A percentile compares a stretch with the other conserved stretches of the same genome.
Evolutionary conservation across 495 filamentous ascomycete genomes (phyloP).

Genomic region (Gamarada debralockiae): DNA sequence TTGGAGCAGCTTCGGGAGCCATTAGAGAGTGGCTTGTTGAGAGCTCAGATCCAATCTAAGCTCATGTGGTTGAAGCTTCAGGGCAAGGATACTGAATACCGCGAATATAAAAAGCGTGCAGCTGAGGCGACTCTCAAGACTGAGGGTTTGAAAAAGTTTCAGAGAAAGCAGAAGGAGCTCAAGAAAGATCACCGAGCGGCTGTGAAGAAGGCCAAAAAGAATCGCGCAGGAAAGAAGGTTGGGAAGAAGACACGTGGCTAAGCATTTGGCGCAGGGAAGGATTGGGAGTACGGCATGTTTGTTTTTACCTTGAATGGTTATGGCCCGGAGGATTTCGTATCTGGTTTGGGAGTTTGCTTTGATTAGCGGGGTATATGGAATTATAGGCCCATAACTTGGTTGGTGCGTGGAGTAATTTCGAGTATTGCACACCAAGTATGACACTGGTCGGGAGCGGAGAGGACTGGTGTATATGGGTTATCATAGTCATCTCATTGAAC

Average conservation of each 20-base stretch:
- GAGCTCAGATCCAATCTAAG: slow-evolving; percentile 23
- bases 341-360: slow-evolving; percentile 17
- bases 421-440: slow-evolving; percentile 2
- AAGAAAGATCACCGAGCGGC: slow-evolving; percentile 11
- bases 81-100: slow-evolving; percentile 22
- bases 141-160: background rate
- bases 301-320: slow-evolving; percentile 7
- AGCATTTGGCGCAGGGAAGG: slow-evolving; percentile 7
- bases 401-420: background rate
- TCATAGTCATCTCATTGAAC: slow-evolving; percentile 17
- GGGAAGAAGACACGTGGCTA: slow-evolving; percentile 2
- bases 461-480: slow-evolving; percentile 11
- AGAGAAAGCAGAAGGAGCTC: background rate
- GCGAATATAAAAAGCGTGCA: slow-evolving; percentile 18
- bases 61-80: slow-evolving; percentile 25
- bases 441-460: slow-evolving; percentile 3
- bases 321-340: slow-evolving; percentile 10
- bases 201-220: slow-evolving; percentile 16
- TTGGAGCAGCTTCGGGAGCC: slow-evolving; percentile 16
- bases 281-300: slow-evolving; percentile 13
- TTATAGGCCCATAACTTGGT: slow-evolving; percentile 2
- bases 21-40: slow-evolving; percentile 15
- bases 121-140: slow-evolving; percentile 6
- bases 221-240: slow-evolving; percentile 9
- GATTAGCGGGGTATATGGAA: slow-evolving; percentile 4